A percentile compares a stretch with the other conserved stretches of the same genome.
These are phyloP conservation scores for Austropuccinia psidii DNA, from an alignment of 1,284 basidiomycete species.

Conservation along the genomic window DNA sequence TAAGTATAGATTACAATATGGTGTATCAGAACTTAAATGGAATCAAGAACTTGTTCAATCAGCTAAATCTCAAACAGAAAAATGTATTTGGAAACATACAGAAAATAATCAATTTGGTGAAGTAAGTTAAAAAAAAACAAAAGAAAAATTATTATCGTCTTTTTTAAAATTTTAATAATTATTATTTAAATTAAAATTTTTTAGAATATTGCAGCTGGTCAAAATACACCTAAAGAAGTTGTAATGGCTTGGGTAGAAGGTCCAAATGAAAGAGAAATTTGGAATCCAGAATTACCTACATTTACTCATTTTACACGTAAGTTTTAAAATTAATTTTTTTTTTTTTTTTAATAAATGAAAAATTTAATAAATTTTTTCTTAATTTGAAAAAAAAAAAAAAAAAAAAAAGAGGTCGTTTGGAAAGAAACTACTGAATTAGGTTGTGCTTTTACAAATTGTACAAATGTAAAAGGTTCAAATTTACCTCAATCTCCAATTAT, in stretches of 20 bases:
- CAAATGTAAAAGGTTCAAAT: slow-evolving; percentile 7
- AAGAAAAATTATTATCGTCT: no score
- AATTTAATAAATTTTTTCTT: neutral
- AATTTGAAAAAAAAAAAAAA: neutral
- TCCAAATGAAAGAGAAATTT: slow-evolving; percentile 16
- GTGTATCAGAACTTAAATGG: slow-evolving; percentile 8
- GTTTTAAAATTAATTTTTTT: neutral
- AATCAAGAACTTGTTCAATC: slow-evolving; percentile 14
- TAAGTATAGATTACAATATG: slow-evolving; percentile 26
- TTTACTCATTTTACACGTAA: slow-evolving; percentile 16
- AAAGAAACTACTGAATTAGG: slow-evolving; percentile 20
- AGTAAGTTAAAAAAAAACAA: no score
- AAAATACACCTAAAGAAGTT: slow-evolving; percentile 20
- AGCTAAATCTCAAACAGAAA: slow-evolving; percentile 3
- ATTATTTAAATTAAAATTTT: no score
- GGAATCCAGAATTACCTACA: neutral
- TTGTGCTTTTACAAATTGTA: slow-evolving; percentile 21
- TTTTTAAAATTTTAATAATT: no score
- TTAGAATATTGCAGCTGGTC: slow-evolving; percentile 34
- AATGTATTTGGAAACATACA: slow-evolving; percentile 34
- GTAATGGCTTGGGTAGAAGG: slow-evolving; percentile 24
- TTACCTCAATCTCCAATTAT: slow-evolving; percentile 34
- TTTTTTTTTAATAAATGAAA: neutral
- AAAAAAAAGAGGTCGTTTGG: slow-evolving; percentile 31
- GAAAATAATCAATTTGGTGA: slow-evolving; percentile 20